Conservation (phyloP, 148 eudicot species). For the Arbutus unedo region DNA sequence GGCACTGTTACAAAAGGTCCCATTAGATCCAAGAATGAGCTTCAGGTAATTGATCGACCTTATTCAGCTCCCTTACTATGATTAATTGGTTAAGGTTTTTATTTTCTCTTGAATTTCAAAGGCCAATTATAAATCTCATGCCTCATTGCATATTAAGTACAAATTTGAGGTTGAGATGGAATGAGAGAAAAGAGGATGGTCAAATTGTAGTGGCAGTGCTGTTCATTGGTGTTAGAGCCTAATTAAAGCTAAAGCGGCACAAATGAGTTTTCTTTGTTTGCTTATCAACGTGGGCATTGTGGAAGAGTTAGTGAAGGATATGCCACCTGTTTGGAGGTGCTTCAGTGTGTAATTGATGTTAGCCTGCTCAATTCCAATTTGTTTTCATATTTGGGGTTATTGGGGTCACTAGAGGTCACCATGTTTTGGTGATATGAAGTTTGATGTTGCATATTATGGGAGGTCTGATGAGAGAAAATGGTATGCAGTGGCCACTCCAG, state of each 20-base stretch:
- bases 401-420: neutral
- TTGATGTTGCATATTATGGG: neutral
- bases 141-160: neutral
- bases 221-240: neutral
- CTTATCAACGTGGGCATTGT: neutral
- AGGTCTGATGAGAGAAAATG: neutral
- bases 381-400: neutral
- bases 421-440: neutral
- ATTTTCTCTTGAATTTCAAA: neutral
- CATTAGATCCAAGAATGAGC: constrained; percentile 69
- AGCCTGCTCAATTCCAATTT: neutral
- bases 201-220: neutral
- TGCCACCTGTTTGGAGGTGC: neutral
- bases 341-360: neutral
- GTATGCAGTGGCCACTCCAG: neutral
- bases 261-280: neutral
- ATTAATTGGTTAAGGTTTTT: neutral
- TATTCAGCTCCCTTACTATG: neutral
- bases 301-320: neutral
- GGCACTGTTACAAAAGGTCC: constrained; percentile 41
- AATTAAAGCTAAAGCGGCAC: neutral
- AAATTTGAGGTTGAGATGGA: neutral
- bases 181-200: neutral
- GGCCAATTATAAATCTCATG: neutral
- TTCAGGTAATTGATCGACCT: constrained; percentile 37